Base-by-base conservation (phyloP, 1,284 basidiomycete species). In the Cutaneotrichosporon arboriforme region DNA sequence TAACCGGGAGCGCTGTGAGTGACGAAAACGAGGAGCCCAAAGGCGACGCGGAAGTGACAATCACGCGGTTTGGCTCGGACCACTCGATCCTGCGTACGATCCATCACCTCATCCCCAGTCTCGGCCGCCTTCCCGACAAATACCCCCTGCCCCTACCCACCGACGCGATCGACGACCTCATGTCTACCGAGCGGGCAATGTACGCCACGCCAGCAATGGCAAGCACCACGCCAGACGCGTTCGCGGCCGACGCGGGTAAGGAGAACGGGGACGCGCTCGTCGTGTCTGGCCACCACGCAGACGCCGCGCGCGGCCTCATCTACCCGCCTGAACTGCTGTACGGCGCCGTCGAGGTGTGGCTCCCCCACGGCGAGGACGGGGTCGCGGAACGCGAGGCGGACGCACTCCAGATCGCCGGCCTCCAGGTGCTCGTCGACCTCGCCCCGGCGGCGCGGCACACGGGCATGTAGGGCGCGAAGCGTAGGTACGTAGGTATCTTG, bases 241-340 rank as follows among this genome's bases (percentile, higher is more conserved):
- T 40, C 15, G 52, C 48, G 10, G 37, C 38, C 26, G 45, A 23
- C 15, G n/a, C n/a, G n/a, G n/a, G n/a, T n/a, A n/a, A n/a, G n/a
- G n/a, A n/a, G n/a, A 31, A 40, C 15, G 45, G 23, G 12, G 42
- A 18, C 3, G 26, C 26, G 10, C 54, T 49, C 13, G 15, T 15
- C 10, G 12, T 33, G 12, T 35, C 17, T 31, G 18, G 12, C 1
- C 26, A n/a, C n/a, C n/a, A 43, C 4, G n/a, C 45, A 1, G 52
- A 45, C 20, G 13, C n/a, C 3, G 9, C 21, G 1, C 38, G 81
- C 8, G 82, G 83, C 4, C 82, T 89, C 55, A 74, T 90, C 38
- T 90, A 90, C 67, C 85, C 87, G 2, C 85, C 87, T 2, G 86
- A 87, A 68, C 77, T 90, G 37, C 80, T 87, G 54, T 84, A 84